Base-by-base conservation (phyloP, 805 yeast species). In the Metschnikowia sp. region DNA sequence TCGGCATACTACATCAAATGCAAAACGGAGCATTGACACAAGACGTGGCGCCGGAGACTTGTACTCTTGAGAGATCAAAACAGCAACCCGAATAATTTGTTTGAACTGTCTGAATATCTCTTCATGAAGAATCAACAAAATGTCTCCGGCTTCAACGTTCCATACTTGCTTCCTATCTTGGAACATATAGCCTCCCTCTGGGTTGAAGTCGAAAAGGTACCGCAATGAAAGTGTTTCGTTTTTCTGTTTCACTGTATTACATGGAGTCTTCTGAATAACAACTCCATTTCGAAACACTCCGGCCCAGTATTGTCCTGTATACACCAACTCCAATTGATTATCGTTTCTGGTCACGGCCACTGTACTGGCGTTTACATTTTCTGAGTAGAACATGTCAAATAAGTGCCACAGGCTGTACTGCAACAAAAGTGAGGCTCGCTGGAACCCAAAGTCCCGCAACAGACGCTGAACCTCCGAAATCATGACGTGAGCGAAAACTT, bases 11-110 rank as follows among this genome's bases (percentile, higher is more conserved):
- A 22, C 26, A 22, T 22, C 26, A 22, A 7, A 22, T 22, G 26
- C 26, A 22, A 22, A 22, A 22, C 26, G 26, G 5, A 22, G 26
- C 26, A 22, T 7, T 22, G 26, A 5, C 26, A 22, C 26, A 22
- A 22, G 26, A 22, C 26, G 26, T 1, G 5, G 26, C 3, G 7
- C 26, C 26, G 26, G 26, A 22, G 8, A 22, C 6, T 22, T 7
- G 5, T 7, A 22, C 26, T 22, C 7, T 3, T 22, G 26, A 7
- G 26, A 3, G 26, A 5, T 22, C 8, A 22, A 5, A 22, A 46
- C 39, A n/a, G 49, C 49, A 11, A 46, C 12, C 18, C 41, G 45
- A 9, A 40, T 32, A 6, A 46, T 28, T 4, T 46, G 45, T 12
- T 37, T 28, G 13, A 37, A 37, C 10, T 36, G 11, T 6, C 3